Conservation (phyloP, 1,284 basidiomycete species). For the Coniophora puteana region DNA sequence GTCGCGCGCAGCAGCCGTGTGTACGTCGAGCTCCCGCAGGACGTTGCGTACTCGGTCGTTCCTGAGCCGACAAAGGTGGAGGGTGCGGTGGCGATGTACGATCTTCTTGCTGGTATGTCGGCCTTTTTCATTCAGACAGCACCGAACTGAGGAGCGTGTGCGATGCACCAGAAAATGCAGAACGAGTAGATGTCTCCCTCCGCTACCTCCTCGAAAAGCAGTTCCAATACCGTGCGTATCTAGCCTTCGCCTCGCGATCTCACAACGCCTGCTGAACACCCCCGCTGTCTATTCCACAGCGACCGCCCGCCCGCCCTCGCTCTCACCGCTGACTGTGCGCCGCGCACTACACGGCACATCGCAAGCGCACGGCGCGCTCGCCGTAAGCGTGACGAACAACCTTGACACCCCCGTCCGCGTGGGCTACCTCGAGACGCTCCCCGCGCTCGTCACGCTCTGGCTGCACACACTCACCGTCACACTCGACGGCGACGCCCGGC, state of each 20-base stretch:
- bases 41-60: constrained; percentile 38
- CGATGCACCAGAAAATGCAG: constrained; percentile 8
- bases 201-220: constrained; percentile 46
- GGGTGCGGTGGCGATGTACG: constrained; percentile 40
- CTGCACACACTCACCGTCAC: constrained; percentile 71
- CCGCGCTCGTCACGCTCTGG: constrained; percentile 90
- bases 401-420: constrained; percentile 43
- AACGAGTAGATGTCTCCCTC: constrained; percentile 53
- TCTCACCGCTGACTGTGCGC: constrained; percentile 56
- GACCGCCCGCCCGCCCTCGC: constrained; percentile 23
- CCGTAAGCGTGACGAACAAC: constrained; percentile 69
- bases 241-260: constrained; percentile 1
- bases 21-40: constrained; percentile 41
- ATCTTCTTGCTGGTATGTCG: constrained; percentile 44
- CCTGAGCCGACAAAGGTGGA: constrained; percentile 43
- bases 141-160: constrained; percentile 10
- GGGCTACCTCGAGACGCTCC: constrained; percentile 88
- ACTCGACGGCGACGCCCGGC: constrained; percentile 36
- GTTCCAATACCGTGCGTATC: constrained; percentile 59
- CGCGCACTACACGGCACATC: constrained; percentile 74
- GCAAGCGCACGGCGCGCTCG: constrained; percentile 75
- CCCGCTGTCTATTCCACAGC: constrained; percentile 13
- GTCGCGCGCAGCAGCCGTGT: constrained; percentile 53
- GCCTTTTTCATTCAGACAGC: constrained; percentile 4
- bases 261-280: background rate